Evolutionary conservation across 1,139 yeast species (phyloP), one percentile per base, ranked within the genome.

Genomic region (Hyphopichia wangnamkhiaoensis): DNA sequence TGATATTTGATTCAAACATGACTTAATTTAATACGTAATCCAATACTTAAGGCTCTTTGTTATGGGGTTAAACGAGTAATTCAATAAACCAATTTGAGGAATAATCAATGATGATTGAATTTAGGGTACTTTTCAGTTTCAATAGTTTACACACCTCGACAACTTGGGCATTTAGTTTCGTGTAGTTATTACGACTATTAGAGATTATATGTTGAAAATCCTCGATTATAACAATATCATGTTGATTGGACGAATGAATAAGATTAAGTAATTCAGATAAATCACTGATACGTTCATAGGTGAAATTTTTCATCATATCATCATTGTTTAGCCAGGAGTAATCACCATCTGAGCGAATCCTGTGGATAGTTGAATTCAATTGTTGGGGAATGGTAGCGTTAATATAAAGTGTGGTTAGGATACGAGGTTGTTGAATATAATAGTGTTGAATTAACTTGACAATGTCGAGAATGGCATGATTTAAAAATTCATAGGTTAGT

Each of bases 351-450:
- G 5, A 17, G 15, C 25, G 30, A 13, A 30, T 13, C 3, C 12
- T 14, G 13, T 5, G 3, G 19, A 35, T 35, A 3, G 20, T 17
- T n/a, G 23, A n/a, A 14, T 31, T 30, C 4, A 35, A 19, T 13
- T 19, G 33, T 7, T 35, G 31, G 4, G 38, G 38, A 5, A 19
- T 15, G 13, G 38, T 35, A 7, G 23, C 25, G 20, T 35, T 35
- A 3, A 30, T 17, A 16, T 35, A 35, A 13, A 35, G 14, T 3
- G 30, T 24, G 3, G 15, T 18, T 14, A 29, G 5, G 4, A 17
- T 7, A 7, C 10, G 12, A 6, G 4, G 4, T 14, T 10, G 12
- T 23, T 18, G 6, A 6, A 3, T 12, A 21, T 23, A 23, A 10
- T 24, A 25, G 4, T 9, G 5, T 25, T 33, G 25, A 7, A 33